phyloP scores from a whole-genome alignment of 148 eudicot species.

The Spergularia bocconei region DNA sequence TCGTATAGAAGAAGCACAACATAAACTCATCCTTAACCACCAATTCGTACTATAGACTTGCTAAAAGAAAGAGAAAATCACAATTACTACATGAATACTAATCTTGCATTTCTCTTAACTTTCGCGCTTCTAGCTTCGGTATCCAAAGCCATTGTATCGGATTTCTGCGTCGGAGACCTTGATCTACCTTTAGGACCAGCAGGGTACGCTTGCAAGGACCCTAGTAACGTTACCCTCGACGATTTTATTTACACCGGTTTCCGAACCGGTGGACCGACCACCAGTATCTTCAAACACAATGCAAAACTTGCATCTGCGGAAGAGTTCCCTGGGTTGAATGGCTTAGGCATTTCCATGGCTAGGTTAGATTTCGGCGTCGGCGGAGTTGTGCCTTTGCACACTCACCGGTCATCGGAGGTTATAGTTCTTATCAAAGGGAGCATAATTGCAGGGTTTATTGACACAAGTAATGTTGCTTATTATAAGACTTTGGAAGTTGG shows the following conservation, averaged over 20 bases:
- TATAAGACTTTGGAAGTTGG: conserved; percentile 14
- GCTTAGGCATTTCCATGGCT: conserved; percentile 16
- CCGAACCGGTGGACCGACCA: neutral
- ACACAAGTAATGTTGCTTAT: conserved; percentile 10
- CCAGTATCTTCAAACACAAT: neutral
- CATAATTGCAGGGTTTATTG: conserved; percentile 20
- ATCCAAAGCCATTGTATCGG: neutral
- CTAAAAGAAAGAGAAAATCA: too few relatives aligned
- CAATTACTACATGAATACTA: neutral
- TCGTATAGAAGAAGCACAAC: too few relatives aligned
- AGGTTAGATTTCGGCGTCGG: conserved; percentile 11
- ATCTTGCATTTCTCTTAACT: neutral
- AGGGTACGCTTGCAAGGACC: conserved; percentile 12
- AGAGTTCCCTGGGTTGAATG: conserved; percentile 14
- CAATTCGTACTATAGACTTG: too few relatives aligned
- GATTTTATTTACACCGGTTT: conserved; percentile 14
- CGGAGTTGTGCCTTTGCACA: conserved; percentile 16
- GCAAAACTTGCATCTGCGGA: neutral
- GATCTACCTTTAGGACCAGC: neutral
- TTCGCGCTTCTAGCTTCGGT: neutral
- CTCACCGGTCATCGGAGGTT: conserved; percentile 20
- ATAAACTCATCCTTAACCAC: too few relatives aligned
- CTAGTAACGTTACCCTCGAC: neutral
- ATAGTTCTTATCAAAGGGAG: neutral
- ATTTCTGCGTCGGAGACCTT: neutral